Evolutionary conservation across 2,329 filamentous ascomycete genomes (phyloP).

Genomic region (Shiraia sp.): DNA sequence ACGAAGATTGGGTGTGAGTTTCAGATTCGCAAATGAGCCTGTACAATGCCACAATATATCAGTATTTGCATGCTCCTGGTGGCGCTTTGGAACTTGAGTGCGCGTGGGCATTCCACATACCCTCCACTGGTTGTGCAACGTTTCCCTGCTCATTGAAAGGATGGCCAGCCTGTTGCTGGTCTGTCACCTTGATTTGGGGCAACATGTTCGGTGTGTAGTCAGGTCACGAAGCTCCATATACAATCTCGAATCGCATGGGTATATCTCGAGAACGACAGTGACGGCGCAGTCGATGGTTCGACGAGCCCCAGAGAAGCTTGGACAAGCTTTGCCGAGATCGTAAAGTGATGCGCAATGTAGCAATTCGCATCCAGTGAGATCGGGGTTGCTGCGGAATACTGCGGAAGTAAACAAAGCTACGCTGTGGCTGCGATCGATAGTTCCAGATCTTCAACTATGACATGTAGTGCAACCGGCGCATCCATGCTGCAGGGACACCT

Average conservation of each 20-base stretch:
- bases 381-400: constrained; percentile 12
- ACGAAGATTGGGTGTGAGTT: constrained; percentile 31
- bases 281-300: not conserved
- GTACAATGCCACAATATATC: constrained; percentile 10
- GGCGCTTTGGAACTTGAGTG: not conserved
- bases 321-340: not conserved
- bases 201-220: constrained; percentile 43
- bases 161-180: constrained; percentile 41
- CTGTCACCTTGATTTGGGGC: constrained; percentile 51
- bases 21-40: constrained; percentile 32
- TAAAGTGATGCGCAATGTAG: not conserved
- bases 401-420: constrained; percentile 18
- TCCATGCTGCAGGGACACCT: too few relatives aligned
- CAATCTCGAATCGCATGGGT: constrained; percentile 5
- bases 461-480: constrained; percentile 7
- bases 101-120: constrained; percentile 18
- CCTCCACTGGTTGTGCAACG: constrained; percentile 25
- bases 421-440: constrained; percentile 8
- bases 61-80: constrained; percentile 14
- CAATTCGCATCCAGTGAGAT: not conserved
- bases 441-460: constrained; percentile 3
- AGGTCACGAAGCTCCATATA: constrained; percentile 17
- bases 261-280: constrained; percentile 1
- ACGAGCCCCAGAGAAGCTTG: not conserved
- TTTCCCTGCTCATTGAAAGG: constrained; percentile 36